phyloP scores from a whole-genome alignment of 1,284 basidiomycete species.

The Leccinum subrobustum region DNA sequence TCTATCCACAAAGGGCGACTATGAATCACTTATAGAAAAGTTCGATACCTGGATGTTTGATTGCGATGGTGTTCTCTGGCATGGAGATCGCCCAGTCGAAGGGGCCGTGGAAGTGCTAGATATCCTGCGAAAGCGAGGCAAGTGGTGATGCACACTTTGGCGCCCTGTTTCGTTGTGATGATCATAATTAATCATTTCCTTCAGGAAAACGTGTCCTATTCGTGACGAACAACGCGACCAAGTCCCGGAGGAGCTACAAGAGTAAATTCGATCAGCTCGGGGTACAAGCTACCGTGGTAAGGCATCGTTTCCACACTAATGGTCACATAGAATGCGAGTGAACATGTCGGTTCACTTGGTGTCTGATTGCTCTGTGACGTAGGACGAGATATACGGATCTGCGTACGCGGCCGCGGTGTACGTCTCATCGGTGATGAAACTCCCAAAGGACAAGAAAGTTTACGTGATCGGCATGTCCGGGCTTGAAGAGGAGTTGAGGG shows the following conservation, averaged over 20 bases:
- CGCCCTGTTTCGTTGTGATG: not conserved
- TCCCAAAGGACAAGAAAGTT: conserved; percentile 91
- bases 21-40: conserved; percentile 62
- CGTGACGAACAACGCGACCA: conserved; percentile 98
- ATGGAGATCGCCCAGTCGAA: conserved; percentile 79
- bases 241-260: conserved; percentile 86
- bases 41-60: conserved; percentile 96
- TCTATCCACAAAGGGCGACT: conserved; percentile 49
- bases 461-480: conserved; percentile 95
- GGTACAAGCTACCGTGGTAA: conserved; percentile 79
- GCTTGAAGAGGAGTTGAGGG: conserved; percentile 88
- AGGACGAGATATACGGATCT: conserved; percentile 96
- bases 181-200: not conserved
- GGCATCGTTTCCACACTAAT: conserved; percentile 5
- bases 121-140: conserved; percentile 64
- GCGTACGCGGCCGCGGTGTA: conserved; percentile 95
- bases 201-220: conserved; percentile 89
- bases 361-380: not conserved
- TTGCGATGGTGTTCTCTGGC: conserved; percentile 96
- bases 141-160: conserved; percentile 26
- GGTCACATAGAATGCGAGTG: not conserved
- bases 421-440: conserved; percentile 83
- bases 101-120: conserved; percentile 74
- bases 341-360: not conserved
- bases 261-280: conserved; percentile 89